These are phyloP conservation scores for Coemansia sp. DNA, from an alignment of 192 early-diverging fungal species.

Conservation along the genomic window DNA sequence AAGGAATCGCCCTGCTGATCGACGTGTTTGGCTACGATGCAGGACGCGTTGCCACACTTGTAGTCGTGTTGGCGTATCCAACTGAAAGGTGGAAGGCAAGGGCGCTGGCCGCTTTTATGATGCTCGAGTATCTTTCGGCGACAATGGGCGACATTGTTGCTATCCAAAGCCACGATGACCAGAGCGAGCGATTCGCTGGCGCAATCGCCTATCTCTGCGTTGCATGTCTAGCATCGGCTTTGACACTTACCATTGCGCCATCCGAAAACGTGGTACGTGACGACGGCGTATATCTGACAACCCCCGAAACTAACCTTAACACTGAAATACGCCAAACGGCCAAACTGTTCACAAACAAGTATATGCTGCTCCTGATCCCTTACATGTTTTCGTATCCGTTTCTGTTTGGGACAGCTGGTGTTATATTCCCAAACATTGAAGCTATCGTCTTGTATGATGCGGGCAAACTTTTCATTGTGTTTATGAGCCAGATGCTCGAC, in stretches of 20 bases:
- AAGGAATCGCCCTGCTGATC: constrained; percentile 15
- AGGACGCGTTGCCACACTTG: constrained; percentile 28
- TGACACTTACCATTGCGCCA: constrained; percentile 27
- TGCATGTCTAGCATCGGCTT: constrained; percentile 25
- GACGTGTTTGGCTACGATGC: constrained; percentile 21
- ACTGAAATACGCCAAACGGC: constrained; percentile 19
- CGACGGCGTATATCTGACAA: constrained; percentile 39
- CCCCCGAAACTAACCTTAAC: constrained; percentile 18
- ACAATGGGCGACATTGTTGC: constrained; percentile 36
- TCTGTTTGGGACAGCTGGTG: constrained; percentile 16
- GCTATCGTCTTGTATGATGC: constrained; percentile 34
- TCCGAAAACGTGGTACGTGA: constrained; percentile 29
- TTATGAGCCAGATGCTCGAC: constrained; percentile 35
- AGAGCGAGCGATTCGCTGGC: constrained; percentile 5
- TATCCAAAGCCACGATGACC: constrained; percentile 8
- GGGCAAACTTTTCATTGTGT: constrained; percentile 30
- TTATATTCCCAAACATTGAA: constrained; percentile 14
- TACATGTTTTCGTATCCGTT: constrained; percentile 17
- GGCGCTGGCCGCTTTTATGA: constrained; percentile 22
- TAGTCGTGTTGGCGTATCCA: constrained; percentile 33
- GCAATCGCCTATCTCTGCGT: constrained; percentile 18
- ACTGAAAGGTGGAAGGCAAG: constrained; percentile 40
- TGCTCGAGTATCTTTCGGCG: constrained; percentile 31
- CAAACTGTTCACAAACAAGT: constrained; percentile 24
- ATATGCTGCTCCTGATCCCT: constrained; percentile 15